Percentiles rank a stretch among this genome's conserved stretches.
phyloP scores from a whole-genome alignment of 768 basidiomycete genomes.

The Hypholoma fasciculare region DNA sequence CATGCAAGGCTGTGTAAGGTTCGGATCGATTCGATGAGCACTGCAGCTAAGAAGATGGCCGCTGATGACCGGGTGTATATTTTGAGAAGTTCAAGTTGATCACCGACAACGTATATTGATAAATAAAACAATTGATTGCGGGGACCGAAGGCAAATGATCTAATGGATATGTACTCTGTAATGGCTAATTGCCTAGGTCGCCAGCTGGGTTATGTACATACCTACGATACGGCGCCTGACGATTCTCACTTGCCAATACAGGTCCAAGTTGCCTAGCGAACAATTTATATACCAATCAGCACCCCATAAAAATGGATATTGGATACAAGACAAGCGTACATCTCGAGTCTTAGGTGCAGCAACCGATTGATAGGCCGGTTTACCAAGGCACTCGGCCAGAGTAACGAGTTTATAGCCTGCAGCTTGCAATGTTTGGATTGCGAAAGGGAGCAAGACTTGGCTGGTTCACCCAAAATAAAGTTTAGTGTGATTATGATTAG shows the following conservation, averaged over 20 bases:
- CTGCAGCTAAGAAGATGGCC: no score
- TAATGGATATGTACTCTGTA: no score
- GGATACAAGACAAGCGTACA: slow-evolving; percentile 16
- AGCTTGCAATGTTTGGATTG: slow-evolving; percentile 26
- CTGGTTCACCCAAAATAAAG: neutral
- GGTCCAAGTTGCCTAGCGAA: neutral
- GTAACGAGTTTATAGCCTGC: slow-evolving; percentile 40
- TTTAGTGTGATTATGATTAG: neutral
- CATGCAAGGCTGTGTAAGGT: no score
- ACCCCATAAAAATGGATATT: neutral
- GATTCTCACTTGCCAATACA: neutral
- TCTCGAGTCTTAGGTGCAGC: slow-evolving; percentile 21
- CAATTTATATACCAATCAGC: neutral
- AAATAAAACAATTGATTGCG: no score
- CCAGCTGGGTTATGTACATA: no score
- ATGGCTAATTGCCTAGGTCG: no score
- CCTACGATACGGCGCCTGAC: neutral
- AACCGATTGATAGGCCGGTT: slow-evolving; percentile 30
- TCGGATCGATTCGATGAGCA: no score
- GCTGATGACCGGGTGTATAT: no score
- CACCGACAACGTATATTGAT: no score
- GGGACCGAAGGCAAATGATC: no score
- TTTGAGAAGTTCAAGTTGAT: no score
- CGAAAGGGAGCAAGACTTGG: slow-evolving; percentile 30
- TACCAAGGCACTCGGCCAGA: slow-evolving; percentile 40